Base-by-base conservation (phyloP, 2,329 filamentous ascomycete genomes). In the Emmonsiellopsis sp. region DNA sequence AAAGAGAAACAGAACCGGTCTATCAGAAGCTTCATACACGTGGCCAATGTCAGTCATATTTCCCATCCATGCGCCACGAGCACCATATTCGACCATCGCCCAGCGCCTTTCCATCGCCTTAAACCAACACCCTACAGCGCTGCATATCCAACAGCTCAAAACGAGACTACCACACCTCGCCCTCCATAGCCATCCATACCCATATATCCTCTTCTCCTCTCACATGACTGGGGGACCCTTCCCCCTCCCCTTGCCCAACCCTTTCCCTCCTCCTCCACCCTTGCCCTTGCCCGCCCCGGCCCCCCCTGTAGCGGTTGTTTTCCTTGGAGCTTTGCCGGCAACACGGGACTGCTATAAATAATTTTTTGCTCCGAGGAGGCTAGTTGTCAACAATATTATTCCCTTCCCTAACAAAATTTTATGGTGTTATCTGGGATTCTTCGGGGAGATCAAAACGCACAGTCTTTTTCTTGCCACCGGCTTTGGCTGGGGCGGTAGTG, bases 401-500 rank as follows among this genome's bases (percentile, higher is more conserved):
- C 4, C 16, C 44, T 32, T 38, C 44, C 15, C 8, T 41, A 42
- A 11, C 32, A 31, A 44, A 41, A 45, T 9, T 10, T 34, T 48
- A 26, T 26, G 20, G 20, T 26, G 20, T 26, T 26, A 4, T 26
- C 20, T 26, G 20, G 20, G 42, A 51, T 13, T 45, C 31, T 42
- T 50, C 52, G 11, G 49, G 52, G 26, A 56, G 7, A 31, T 57
- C 46, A 38, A 57, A 57, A 52, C 49, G 52, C 48, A 57, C 55
- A 37, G 32, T 42, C 42, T 52, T 54, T 41, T 54, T 52, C 34
- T 50, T 52, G 5, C 44, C 32, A 10, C 52, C 49, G 34, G 2
- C 11, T 11, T n/a, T n/a, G n/a, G 43, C 11, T 3, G 43, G 16
- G 16, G 11, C n/a, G 20, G 11, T 7, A 26, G 20, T 26, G 20